A percentile compares a stretch with the other conserved stretches of the same genome.
phyloP scores from a whole-genome alignment of 75 land plant species.

The Picea sitchensis region DNA sequence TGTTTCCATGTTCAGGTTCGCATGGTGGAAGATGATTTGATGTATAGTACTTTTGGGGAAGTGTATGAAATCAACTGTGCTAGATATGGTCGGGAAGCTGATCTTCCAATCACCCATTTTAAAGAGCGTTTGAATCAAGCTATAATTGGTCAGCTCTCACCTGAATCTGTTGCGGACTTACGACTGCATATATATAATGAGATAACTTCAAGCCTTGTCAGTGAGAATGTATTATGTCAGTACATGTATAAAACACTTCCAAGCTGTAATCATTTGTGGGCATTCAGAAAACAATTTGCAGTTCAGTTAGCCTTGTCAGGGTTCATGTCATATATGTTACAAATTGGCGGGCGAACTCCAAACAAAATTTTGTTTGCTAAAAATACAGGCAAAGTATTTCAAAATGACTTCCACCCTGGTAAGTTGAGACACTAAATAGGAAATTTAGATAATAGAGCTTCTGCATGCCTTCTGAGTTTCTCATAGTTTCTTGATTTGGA shows the following conservation, averaged over 20 bases:
- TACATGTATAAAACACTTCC: conserved; percentile 98
- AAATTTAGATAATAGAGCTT: background rate
- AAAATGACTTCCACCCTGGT: conserved; percentile 98
- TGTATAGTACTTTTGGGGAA: conserved; percentile 99
- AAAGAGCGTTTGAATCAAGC: conserved; percentile 98
- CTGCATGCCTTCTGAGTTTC: background rate
- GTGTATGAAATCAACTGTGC: conserved; percentile 99
- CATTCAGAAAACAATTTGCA: conserved; percentile 99
- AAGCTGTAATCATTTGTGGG: conserved; percentile 96
- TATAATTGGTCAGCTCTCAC: conserved; percentile 77
- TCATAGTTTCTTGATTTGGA: conserved; percentile 2
- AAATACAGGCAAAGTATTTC: conserved; percentile 98
- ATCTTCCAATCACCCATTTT: conserved; percentile 89
- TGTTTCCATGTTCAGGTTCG: conserved; percentile 56
- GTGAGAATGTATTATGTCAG: conserved; percentile 92
- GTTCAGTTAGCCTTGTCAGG: conserved; percentile 94
- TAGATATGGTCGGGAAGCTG: conserved; percentile 91
- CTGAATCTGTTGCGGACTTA: conserved; percentile 83
- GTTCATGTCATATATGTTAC: conserved; percentile 99
- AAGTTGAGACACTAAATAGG: background rate
- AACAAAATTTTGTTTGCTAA: conserved; percentile 97
- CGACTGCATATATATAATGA: conserved; percentile 90
- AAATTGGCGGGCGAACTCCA: conserved; percentile 96
- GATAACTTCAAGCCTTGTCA: conserved; percentile 71
- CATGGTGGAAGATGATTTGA: conserved; percentile 98